phyloP scores from a whole-genome alignment of 768 basidiomycete genomes.

The Mycena latifolia region DNA sequence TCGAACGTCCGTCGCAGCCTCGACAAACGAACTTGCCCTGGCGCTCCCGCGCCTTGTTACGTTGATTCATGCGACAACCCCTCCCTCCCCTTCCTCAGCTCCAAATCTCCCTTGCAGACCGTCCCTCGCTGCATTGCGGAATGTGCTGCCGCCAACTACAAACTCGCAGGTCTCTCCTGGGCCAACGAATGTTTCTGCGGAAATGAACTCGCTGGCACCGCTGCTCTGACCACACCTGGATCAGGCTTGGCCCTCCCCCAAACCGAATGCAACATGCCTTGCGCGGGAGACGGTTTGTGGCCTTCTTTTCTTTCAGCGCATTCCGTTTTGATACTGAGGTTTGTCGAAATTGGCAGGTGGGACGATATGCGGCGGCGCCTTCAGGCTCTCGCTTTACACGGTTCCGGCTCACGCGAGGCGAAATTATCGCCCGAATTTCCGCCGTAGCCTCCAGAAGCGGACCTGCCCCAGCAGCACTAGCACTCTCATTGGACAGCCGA shows the following conservation, averaged over 20 bases:
- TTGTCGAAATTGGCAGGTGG: slow-evolving; percentile 21
- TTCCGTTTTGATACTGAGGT: slow-evolving; percentile 13
- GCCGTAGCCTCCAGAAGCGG: slow-evolving; percentile 25
- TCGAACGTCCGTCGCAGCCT: slow-evolving; percentile 23
- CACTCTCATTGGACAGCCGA: slow-evolving; percentile 22
- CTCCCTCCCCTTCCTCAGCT: slow-evolving; percentile 21
- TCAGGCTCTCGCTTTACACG: slow-evolving; percentile 23
- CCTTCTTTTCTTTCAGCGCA: slow-evolving; percentile 6
- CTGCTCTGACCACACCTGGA: slow-evolving; percentile 4
- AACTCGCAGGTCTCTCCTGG: slow-evolving; percentile 20
- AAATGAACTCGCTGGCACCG: slow-evolving; percentile 20
- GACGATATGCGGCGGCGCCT: slow-evolving; percentile 9
- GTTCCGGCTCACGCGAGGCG: slow-evolving; percentile 19
- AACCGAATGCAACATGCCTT: slow-evolving; percentile 17
- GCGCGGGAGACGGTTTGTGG: slow-evolving; percentile 9
- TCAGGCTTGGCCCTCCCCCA: slow-evolving; percentile 20
- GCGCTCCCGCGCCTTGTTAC: slow-evolving; percentile 21
- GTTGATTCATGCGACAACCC: slow-evolving; percentile 26
- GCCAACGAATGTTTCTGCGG: slow-evolving; percentile 19
- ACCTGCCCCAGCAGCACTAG: slow-evolving; percentile 25
- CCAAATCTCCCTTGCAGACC: slow-evolving; percentile 22
- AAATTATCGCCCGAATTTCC: slow-evolving; percentile 28
- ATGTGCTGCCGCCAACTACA: slow-evolving; percentile 23
- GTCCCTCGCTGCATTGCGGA: slow-evolving; percentile 22
- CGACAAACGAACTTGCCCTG: slow-evolving; percentile 21